Percentiles rank a stretch among this genome's conserved stretches.
phyloP scores from a whole-genome alignment of 202 grass and related monocot genomes.

The Eragrostis tef region DNA sequence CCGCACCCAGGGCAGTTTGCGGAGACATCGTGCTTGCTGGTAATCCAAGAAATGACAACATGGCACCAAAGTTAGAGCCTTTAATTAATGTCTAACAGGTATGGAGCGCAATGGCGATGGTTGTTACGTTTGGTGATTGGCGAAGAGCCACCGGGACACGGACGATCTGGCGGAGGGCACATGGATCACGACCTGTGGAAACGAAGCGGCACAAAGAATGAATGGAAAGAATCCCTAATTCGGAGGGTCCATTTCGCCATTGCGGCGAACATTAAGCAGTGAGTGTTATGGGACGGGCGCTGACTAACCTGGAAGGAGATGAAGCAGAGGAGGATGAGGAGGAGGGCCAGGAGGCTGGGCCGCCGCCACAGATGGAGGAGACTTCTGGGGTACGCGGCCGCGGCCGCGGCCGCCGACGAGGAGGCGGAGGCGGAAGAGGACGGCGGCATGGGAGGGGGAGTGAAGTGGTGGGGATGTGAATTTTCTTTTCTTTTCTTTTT shows the following conservation, averaged over 20 bases:
- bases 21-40: constrained; percentile 3
- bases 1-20: constrained; percentile 48
- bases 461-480: constrained; percentile 12
- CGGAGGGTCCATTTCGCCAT: neutral
- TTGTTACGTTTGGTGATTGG: constrained; percentile 45
- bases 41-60: neutral
- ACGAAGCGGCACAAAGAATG: neutral
- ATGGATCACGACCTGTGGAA: constrained; percentile 53
- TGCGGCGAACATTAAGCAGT: neutral
- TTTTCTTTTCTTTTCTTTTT: neutral
- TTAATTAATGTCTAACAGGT: neutral
- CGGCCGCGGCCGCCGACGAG: constrained; percentile 5
- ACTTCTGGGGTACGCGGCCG: constrained; percentile 24
- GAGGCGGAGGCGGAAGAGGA: constrained; percentile 29
- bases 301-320: constrained; percentile 50
- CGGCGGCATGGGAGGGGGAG: constrained; percentile 37
- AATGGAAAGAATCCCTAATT: neutral
- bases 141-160: constrained; percentile 51
- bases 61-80: constrained; percentile 7
- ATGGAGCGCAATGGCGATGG: neutral
- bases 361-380: constrained; percentile 17
- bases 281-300: neutral
- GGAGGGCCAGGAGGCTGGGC: constrained; percentile 30
- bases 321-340: constrained; percentile 48
- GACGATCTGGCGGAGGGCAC: constrained; percentile 53